Evolutionary conservation across 2,329 filamentous ascomycete species (phyloP), one percentile per base, ranked within the genome.

Genomic region (Alternaria triticimaculans): DNA sequence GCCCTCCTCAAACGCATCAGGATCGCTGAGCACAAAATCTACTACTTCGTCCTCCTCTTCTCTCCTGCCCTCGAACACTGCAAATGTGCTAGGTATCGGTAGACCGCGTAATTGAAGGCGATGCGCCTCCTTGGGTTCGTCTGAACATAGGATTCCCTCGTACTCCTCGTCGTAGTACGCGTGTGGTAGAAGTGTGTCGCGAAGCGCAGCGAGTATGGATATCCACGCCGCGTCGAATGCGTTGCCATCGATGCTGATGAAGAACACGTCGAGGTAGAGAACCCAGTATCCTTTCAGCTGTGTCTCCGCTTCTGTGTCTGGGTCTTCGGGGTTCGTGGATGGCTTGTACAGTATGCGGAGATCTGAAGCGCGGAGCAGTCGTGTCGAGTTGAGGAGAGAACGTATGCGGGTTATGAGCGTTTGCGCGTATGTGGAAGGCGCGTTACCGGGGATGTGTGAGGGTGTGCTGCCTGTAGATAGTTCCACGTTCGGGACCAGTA

Each of bases 401-500:
- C 92, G 90, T 43, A 97, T 83, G 59, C 93, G 86, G 63, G 94
- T 93, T 69, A 92, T 93, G 28, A 99, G 84, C 5, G 91, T 92
- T 82, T 99, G 96, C 4, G 94, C 94, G 33, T 94, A 85, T 0
- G 89, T 87, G 6, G 88, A 90, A 1, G 93, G 96, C 21, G 96
- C 90, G 10, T 90, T 91, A 49, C 94, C 94, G 0, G 96, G 94
- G 18, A 97, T 85, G 72, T 95, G 93, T 21, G 91, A 87, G 3
- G 95, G 94, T 7, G 94, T 92, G 76, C 92, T 96, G 37, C 96
- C 96, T 1, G 96, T 99, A 33, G 91, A 91, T 30, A 99, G 84
- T 77, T 97, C 96, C 59, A 99, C 88, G 76, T 99, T 99, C 3
- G 96, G 95, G 3, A 99, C 94, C 3, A 99, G 83, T 14, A 99